Conservation (phyloP, 2,329 filamentous ascomycete species). For the Fusarium armeniacum region DNA sequence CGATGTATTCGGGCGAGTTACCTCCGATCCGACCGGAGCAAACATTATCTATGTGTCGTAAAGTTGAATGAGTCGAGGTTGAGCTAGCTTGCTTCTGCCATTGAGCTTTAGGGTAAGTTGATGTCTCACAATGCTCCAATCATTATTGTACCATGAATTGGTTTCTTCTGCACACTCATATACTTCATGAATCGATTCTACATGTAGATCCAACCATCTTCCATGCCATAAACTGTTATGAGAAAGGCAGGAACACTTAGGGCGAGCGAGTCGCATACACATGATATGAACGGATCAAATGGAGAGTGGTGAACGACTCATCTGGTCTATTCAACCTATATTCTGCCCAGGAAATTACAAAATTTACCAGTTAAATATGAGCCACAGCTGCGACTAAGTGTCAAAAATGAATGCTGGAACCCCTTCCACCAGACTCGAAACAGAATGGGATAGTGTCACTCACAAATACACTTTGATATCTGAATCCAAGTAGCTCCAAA, state of each 20-base stretch:
- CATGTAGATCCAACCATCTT: not conserved
- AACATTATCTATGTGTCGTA: not conserved
- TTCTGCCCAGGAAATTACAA: not conserved
- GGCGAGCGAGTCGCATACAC: too few species aligned
- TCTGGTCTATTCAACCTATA: not conserved
- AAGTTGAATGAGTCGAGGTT: not conserved
- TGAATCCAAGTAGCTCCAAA: too few species aligned
- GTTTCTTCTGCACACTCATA: too few species aligned
- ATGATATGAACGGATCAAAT: too few species aligned
- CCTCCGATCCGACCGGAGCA: not conserved
- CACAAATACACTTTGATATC: not conserved
- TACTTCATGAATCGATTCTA: too few species aligned
- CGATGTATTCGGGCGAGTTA: not conserved
- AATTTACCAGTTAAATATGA: not conserved
- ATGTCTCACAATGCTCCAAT: not conserved
- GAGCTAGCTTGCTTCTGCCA: not conserved
- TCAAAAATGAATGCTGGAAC: not conserved
- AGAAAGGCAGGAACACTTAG: too few species aligned
- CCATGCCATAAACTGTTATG: not conserved
- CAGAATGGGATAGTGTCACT: not conserved
- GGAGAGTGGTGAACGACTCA: not conserved
- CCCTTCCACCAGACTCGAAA: too few species aligned
- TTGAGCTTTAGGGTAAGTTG: constrained; percentile 15
- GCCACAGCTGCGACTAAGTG: too few species aligned
- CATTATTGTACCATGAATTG: too few species aligned